A percentile compares a stretch with the other conserved stretches of the same genome.
phyloP scores from a whole-genome alignment of 73 alveolate genomes.

The Blepharisma japonicum region DNA sequence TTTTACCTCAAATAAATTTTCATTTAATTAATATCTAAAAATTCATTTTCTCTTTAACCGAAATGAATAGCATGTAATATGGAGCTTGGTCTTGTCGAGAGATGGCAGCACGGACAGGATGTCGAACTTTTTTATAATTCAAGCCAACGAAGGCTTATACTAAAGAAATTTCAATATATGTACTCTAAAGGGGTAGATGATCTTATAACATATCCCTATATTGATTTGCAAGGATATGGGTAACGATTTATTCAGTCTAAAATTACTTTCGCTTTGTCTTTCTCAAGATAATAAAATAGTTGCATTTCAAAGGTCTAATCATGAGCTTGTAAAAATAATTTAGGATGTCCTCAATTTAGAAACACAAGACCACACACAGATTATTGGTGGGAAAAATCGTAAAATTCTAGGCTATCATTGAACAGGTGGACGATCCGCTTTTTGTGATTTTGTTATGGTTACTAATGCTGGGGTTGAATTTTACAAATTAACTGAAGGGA shows the following conservation, averaged over 20 bases:
- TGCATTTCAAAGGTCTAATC: slow-evolving; percentile 12
- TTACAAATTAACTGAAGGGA: not conserved
- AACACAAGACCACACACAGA: not conserved
- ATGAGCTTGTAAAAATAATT: not conserved
- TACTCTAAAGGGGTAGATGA: slow-evolving; percentile 29
- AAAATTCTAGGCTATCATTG: slow-evolving; percentile 20
- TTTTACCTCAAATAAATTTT: no score
- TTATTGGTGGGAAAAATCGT: not conserved
- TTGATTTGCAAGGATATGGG: slow-evolving; percentile 1
- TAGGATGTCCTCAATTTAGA: not conserved
- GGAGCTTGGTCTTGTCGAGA: slow-evolving; percentile 17
- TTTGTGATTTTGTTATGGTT: not conserved
- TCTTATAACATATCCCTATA: not conserved
- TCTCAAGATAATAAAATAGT: not conserved
- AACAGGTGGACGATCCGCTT: not conserved
- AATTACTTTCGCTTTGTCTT: not conserved
- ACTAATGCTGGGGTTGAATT: not conserved
- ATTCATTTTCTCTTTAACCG: no score
- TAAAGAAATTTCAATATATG: not conserved
- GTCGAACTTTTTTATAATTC: slow-evolving; percentile 13
- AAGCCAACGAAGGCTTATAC: not conserved
- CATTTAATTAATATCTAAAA: no score
- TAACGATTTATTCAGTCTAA: not conserved
- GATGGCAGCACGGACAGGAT: slow-evolving; percentile 12
- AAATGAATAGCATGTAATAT: not conserved